A percentile compares a stretch with the other conserved stretches of the same genome.
These are phyloP conservation scores for Lodderomyces oxycetoniae DNA, from an alignment of 1,139 yeast genomes.

Conservation along the genomic window DNA sequence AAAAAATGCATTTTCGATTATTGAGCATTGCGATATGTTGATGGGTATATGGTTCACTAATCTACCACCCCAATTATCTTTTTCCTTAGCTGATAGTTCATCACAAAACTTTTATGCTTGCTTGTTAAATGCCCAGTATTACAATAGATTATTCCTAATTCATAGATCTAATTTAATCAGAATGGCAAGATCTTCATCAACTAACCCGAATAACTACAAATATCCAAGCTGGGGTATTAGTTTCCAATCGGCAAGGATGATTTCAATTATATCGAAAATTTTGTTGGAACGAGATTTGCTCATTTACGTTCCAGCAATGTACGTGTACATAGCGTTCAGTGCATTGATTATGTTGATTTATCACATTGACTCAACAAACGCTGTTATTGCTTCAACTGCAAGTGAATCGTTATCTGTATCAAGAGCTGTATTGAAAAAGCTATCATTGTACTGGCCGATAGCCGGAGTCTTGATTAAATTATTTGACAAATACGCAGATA, in stretches of 20 bases:
- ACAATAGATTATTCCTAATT: conserved; percentile 63
- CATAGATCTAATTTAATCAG: conserved; percentile 67
- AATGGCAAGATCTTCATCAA: conserved; percentile 41
- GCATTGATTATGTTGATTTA: conserved; percentile 72
- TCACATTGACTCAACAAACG: conserved; percentile 61
- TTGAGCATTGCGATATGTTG: conserved; percentile 71
- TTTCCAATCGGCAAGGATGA: conserved; percentile 81
- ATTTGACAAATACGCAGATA: conserved; percentile 45
- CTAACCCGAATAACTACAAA: conserved; percentile 46
- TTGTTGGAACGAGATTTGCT: conserved; percentile 50
- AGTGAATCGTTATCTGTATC: conserved; percentile 52
- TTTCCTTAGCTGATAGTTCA: conserved; percentile 52
- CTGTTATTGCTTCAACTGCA: conserved; percentile 57
- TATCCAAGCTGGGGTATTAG: conserved; percentile 84
- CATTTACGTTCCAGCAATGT: conserved; percentile 52
- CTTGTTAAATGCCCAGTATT: conserved; percentile 65
- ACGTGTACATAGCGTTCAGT: conserved; percentile 56
- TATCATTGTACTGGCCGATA: conserved; percentile 45
- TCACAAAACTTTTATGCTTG: conserved; percentile 57
- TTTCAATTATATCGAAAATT: conserved; percentile 61
- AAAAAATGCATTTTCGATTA: conserved; percentile 49
- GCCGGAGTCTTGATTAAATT: conserved; percentile 40
- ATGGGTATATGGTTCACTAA: conserved; percentile 77
- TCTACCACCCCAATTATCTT: conserved; percentile 61
- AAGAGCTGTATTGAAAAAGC: conserved; percentile 47